These are phyloP conservation scores for Claviceps fusiformis DNA, from an alignment of 2,329 filamentous ascomycete species.

Conservation along the genomic window DNA sequence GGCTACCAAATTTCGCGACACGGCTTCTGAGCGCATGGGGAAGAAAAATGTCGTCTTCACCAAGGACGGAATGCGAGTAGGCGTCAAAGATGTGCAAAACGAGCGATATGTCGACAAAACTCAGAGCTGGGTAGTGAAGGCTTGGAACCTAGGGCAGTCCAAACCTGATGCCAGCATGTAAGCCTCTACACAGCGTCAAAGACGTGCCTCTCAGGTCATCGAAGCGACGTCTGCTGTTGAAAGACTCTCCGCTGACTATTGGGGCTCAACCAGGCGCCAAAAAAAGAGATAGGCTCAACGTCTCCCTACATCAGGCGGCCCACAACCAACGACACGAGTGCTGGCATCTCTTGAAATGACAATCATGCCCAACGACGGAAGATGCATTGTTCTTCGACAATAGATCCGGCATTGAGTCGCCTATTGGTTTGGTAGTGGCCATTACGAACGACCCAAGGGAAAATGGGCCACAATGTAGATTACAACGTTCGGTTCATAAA, in stretches of 20 bases:
- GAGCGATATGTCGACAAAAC: conserved; percentile 64
- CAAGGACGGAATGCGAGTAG: conserved; percentile 60
- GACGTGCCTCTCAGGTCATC: neutral
- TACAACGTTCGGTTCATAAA: too few relatives aligned
- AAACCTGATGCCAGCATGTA: conserved; percentile 12
- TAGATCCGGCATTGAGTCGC: neutral
- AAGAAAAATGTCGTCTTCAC: conserved; percentile 64
- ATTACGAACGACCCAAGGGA: neutral
- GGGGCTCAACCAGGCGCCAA: conserved; percentile 1
- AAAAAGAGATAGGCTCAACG: conserved; percentile 4
- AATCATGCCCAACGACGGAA: neutral
- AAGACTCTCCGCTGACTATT: neutral
- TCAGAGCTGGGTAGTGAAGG: conserved; percentile 54
- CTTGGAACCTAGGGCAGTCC: conserved; percentile 42
- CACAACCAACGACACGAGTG: neutral
- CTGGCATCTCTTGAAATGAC: neutral
- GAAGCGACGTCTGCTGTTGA: too few relatives aligned
- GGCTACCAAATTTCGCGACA: conserved; percentile 49
- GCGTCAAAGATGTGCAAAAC: conserved; percentile 52
- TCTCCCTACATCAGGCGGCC: neutral
- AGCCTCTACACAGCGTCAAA: conserved; percentile 1
- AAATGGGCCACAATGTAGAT: neutral
- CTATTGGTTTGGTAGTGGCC: neutral
- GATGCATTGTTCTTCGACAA: neutral
- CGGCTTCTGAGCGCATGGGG: conserved; percentile 56